Percentiles rank a stretch among this genome's conserved stretches.
phyloP scores from a whole-genome alignment of 2,329 filamentous ascomycete species.

The Colletotrichum paranaense region DNA sequence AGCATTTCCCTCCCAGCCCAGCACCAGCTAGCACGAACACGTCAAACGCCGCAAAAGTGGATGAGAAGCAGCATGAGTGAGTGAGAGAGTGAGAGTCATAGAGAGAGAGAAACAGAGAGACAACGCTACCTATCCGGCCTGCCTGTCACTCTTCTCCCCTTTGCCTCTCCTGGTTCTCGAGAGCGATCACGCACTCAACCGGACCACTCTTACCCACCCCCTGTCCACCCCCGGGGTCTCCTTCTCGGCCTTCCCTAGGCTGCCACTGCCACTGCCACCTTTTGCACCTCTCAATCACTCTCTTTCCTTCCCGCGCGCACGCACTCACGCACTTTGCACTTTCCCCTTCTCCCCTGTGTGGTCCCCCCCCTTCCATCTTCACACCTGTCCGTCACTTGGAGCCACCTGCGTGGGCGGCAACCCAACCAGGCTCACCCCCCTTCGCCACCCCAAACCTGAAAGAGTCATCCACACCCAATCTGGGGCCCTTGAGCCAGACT shows the following conservation, averaged over 20 bases:
- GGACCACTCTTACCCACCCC: constrained; percentile 21
- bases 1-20: not conserved
- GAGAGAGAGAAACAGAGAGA: not conserved
- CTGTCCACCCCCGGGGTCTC: constrained; percentile 19
- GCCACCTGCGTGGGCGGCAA: constrained; percentile 44
- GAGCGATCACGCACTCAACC: constrained; percentile 30
- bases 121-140: constrained; percentile 7
- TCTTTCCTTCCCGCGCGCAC: not conserved
- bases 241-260: constrained; percentile 32
- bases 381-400: constrained; percentile 43
- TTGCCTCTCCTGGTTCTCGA: not conserved
- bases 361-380: constrained; percentile 28
- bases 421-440: constrained; percentile 33
- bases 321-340: constrained; percentile 7
- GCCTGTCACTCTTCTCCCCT: not conserved
- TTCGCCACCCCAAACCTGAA: constrained; percentile 38
- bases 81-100: not conserved
- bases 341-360: constrained; percentile 27
- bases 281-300: not conserved
- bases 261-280: constrained; percentile 14
- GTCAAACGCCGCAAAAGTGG: not conserved
- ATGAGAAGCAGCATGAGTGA: not conserved
- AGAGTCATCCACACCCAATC: constrained; percentile 41
- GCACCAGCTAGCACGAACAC: not conserved
- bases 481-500: constrained; percentile 29